Conservation (phyloP, 352 stramenopile species). For the Phytopythium vexans region DNA sequence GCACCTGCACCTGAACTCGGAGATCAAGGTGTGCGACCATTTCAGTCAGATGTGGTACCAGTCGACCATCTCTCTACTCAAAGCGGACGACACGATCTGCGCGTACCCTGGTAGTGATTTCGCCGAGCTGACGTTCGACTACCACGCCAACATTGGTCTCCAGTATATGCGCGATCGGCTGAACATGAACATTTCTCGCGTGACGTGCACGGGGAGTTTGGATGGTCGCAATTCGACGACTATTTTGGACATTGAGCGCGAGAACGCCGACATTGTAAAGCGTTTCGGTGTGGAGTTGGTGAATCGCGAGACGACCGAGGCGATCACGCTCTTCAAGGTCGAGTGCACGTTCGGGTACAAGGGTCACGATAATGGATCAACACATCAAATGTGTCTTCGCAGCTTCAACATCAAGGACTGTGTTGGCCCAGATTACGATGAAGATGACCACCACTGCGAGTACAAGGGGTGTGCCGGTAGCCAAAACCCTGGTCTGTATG, state of each 20-base stretch:
- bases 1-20: constrained; percentile 43
- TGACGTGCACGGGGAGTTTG: constrained; percentile 13
- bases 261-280: constrained; percentile 16
- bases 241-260: neutral
- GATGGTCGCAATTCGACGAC: neutral
- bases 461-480: constrained; percentile 37
- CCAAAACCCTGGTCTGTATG: constrained; percentile 29
- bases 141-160: constrained; percentile 42
- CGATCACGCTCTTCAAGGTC: constrained; percentile 38
- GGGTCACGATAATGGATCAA: constrained; percentile 7
- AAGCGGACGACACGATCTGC: constrained; percentile 30
- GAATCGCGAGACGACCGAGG: constrained; percentile 31
- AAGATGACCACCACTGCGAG: constrained; percentile 30
- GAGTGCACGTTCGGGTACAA: constrained; percentile 33
- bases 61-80: constrained; percentile 24
- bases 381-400: constrained; percentile 20
- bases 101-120: constrained; percentile 60
- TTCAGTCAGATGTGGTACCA: constrained; percentile 74
- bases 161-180: constrained; percentile 30
- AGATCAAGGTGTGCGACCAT: constrained; percentile 40
- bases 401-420: constrained; percentile 62
- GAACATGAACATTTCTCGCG: constrained; percentile 22
- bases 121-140: constrained; percentile 64
- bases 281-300: constrained; percentile 56
- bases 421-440: constrained; percentile 44